Evolutionary conservation across 352 stramenopile species (phyloP).

Genomic region (Pythium guiyangense): DNA sequence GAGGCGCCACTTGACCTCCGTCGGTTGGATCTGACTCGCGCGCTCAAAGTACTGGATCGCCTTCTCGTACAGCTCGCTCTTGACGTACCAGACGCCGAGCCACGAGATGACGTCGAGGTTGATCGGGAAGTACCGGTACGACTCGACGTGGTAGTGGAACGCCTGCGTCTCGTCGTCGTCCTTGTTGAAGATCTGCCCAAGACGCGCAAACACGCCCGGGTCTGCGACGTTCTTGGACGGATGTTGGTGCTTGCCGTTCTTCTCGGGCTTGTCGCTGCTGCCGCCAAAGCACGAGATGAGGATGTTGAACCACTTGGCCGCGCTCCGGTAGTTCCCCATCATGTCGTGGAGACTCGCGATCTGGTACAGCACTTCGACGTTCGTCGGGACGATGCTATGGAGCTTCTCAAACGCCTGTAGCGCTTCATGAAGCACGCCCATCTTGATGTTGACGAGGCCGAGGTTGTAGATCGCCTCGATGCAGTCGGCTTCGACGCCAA

Average conservation of each 20-base stretch:
- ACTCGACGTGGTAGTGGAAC: slow-evolving; percentile 96
- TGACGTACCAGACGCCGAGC: slow-evolving; percentile 97
- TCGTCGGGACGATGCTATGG: slow-evolving; percentile 92
- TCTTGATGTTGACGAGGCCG: slow-evolving; percentile 87
- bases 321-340: slow-evolving; percentile 82
- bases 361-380: slow-evolving; percentile 92
- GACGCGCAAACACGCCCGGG: slow-evolving; percentile 74
- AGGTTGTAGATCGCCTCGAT: slow-evolving; percentile 97
- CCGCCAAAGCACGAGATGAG: slow-evolving; percentile 90
- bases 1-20: slow-evolving; percentile 95
- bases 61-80: slow-evolving; percentile 96
- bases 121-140: slow-evolving; percentile 92
- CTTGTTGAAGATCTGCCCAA: slow-evolving; percentile 95
- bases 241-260: slow-evolving; percentile 22
- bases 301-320: slow-evolving; percentile 95
- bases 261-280: slow-evolving; percentile 58
- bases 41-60: slow-evolving; percentile 95
- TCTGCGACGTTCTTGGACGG: slow-evolving; percentile 65
- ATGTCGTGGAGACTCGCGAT: slow-evolving; percentile 94
- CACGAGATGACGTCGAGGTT: slow-evolving; percentile 96
- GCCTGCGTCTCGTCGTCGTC: slow-evolving; percentile 92
- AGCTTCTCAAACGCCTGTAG: slow-evolving; percentile 96
- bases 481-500: slow-evolving; percentile 92
- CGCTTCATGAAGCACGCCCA: slow-evolving; percentile 87
- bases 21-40: slow-evolving; percentile 92